These are phyloP conservation scores for Hippophae tibetana DNA, from an alignment of 306 rosid species.

Conservation along the genomic window DNA sequence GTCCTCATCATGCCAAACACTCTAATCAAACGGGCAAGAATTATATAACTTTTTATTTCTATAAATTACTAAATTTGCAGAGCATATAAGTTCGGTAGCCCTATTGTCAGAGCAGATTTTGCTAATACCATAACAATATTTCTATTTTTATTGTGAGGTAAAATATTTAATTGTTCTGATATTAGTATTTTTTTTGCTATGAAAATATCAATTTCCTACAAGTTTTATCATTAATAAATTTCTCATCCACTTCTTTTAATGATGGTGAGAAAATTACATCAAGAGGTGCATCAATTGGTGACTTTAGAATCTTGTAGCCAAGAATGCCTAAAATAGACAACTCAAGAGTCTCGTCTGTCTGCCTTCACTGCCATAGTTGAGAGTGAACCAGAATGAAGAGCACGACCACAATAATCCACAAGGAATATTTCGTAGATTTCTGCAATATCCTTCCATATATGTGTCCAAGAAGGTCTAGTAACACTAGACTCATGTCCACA, in stretches of 20 bases:
- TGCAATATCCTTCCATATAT: constrained; percentile 92
- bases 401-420: constrained; percentile 91
- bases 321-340: constrained; percentile 62
- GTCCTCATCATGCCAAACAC: too few species aligned
- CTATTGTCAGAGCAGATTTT: too few species aligned
- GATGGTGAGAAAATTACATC: constrained; percentile 50
- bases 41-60: too few species aligned
- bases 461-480: constrained; percentile 61
- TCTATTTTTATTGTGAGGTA: too few species aligned
- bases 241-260: background rate
- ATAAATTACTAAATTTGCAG: too few species aligned
- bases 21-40: too few species aligned
- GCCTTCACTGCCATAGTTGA: constrained; percentile 49
- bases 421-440: constrained; percentile 90
- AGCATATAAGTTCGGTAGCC: too few species aligned
- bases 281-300: constrained; percentile 60
- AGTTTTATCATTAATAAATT: too few species aligned
- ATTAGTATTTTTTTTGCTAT: too few species aligned
- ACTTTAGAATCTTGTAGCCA: constrained; percentile 72
- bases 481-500: constrained; percentile 38
- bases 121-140: too few species aligned
- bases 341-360: constrained; percentile 83
- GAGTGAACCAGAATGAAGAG: constrained; percentile 74
- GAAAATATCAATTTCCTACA: too few species aligned
- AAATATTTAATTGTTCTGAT: too few species aligned